phyloP scores from a whole-genome alignment of 2,329 filamentous ascomycete species.

The Ambrosiella xylebori region DNA sequence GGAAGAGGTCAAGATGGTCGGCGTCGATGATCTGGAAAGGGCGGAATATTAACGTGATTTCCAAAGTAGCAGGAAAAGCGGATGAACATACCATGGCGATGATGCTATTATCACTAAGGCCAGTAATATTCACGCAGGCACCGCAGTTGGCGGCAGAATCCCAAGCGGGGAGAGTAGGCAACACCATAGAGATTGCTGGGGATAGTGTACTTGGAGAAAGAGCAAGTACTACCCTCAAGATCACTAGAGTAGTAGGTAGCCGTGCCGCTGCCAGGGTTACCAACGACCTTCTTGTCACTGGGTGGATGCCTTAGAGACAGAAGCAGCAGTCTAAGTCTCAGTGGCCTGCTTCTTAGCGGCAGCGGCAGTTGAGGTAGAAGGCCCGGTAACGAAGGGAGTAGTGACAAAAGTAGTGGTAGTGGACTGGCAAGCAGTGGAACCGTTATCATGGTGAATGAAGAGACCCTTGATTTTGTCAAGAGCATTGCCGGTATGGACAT shows the following conservation, averaged over 20 bases:
- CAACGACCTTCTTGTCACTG: neutral
- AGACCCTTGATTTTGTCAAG: neutral
- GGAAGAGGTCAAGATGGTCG: slow-evolving; percentile 29
- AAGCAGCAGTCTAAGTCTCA: neutral
- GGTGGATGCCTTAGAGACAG: neutral
- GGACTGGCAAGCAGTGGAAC: neutral
- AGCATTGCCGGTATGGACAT: neutral
- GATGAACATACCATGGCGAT: slow-evolving; percentile 40
- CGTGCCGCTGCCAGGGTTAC: neutral
- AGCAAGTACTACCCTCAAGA: slow-evolving; percentile 42
- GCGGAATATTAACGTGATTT: slow-evolving; percentile 6
- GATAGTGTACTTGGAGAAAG: slow-evolving; percentile 44
- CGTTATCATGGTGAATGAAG: neutral
- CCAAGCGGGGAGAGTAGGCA: slow-evolving; percentile 44
- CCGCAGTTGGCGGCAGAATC: slow-evolving; percentile 38
- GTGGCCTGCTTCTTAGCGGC: neutral
- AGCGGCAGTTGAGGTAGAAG: neutral
- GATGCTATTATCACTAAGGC: slow-evolving; percentile 37
- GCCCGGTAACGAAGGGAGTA: neutral
- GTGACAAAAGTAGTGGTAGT: neutral
- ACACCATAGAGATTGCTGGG: slow-evolving; percentile 42
- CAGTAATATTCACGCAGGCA: slow-evolving; percentile 41
- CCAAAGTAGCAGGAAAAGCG: neutral
- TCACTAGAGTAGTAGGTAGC: slow-evolving; percentile 38
- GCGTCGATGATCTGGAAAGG: slow-evolving; percentile 24